Percentiles rank a stretch among this genome's conserved stretches.
These are phyloP conservation scores for Anthoceros angustus DNA, from an alignment of 225 moss, liverwort and hornwort genomes.

Conservation along the genomic window DNA sequence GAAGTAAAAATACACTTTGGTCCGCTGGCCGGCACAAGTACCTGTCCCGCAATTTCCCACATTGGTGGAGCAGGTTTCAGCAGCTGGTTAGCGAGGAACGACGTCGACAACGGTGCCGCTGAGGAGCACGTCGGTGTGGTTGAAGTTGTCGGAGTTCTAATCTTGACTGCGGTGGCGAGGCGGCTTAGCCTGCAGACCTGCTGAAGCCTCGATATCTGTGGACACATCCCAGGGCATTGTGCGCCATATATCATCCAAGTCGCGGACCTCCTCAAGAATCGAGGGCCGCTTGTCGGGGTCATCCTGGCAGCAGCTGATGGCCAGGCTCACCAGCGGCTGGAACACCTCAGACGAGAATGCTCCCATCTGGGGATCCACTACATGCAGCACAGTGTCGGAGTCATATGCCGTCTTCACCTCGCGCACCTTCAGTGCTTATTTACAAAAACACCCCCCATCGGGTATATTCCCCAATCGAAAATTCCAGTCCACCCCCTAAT, in stretches of 20 bases:
- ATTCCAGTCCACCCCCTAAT: too few relatives aligned
- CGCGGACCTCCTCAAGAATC: constrained; percentile 9
- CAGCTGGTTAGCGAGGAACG: background rate
- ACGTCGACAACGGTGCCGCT: background rate
- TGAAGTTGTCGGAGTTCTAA: background rate
- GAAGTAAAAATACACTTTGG: too few relatives aligned
- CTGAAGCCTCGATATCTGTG: background rate
- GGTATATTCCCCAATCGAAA: too few relatives aligned
- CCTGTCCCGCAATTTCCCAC: too few relatives aligned
- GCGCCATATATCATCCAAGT: constrained; percentile 8
- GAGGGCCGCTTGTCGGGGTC: constrained; percentile 3
- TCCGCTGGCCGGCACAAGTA: too few relatives aligned
- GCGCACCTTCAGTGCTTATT: too few relatives aligned
- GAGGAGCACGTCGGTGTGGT: background rate
- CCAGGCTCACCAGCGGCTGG: background rate
- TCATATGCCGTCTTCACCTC: constrained; percentile 9
- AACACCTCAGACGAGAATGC: constrained; percentile 1
- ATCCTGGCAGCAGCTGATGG: constrained; percentile 7
- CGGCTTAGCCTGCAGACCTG: background rate
- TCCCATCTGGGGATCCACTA: constrained; percentile 9
- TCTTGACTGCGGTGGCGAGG: too few relatives aligned
- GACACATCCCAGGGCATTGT: background rate
- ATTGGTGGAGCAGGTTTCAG: too few relatives aligned
- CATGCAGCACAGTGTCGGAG: background rate
- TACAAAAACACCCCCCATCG: too few relatives aligned